Base-by-base conservation (phyloP, 768 basidiomycete species). In the Cytidiella melzeri region DNA sequence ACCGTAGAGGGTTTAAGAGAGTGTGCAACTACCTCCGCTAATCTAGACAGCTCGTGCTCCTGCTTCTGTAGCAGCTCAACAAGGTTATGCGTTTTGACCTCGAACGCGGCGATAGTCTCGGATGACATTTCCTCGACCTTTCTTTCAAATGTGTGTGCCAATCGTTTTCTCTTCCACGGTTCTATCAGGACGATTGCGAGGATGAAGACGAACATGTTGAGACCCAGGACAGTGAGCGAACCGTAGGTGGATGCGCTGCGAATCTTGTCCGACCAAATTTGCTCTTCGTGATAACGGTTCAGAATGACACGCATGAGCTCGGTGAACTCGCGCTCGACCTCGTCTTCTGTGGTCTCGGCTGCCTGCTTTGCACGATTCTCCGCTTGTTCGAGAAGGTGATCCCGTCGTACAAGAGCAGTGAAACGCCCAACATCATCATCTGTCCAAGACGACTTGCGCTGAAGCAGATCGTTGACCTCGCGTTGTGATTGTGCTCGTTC, bases 201-300 rank as follows among this genome's bases (percentile, higher is more conserved):
- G 49, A 98, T 67, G 64, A 99, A 99, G 42, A 99, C 87, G 46
- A 88, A 53, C 69, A 98, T 67, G 67, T 99, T 99, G 53, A 95
- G 78, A 11, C 81, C 84, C 20, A 97, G 75, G 47, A 82, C 94
- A 4, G 83, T 84, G 51, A 97, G 71, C 36, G 85, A 87, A 3
- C 92, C 94, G 64, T 97, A 97, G 4, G 96, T 97, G 54, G 90
- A 92, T 23, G 87, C 86, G 57, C 89, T 92, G 28, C 96, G 82
- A 52, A 99, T 96, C 69, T 99, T 99, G 73, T 99, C 95, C 46
- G 90, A 92, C 96, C 96, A 99, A 2, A 97, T 82, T 65, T 99
- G 96, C 64, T 99, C 96, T 68, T 97, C 95, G 69, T 98, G 95
- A 66, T 98, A 98, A 34, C 95, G 78, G 43, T 80, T 83, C 51